Evolutionary conservation across 1,284 basidiomycete species (phyloP).

Genomic region (Apiotrichum siamense): DNA sequence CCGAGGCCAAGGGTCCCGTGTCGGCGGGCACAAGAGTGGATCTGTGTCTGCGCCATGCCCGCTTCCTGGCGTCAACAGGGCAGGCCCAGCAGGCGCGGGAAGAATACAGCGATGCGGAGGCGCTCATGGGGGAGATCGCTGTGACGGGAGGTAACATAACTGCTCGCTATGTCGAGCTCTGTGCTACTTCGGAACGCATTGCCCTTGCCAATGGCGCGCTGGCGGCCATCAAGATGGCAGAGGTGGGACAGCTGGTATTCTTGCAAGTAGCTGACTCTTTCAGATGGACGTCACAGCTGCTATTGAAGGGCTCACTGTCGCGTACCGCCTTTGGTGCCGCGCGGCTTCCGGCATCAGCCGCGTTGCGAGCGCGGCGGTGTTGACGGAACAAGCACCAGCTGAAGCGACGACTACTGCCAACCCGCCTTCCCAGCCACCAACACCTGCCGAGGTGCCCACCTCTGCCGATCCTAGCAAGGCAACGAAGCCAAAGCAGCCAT

Average conservation of each 20-base stretch:
- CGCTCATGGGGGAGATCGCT: conserved; percentile 50
- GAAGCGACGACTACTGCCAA: neutral
- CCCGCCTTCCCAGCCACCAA: neutral
- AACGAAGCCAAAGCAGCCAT: conserved; percentile 1
- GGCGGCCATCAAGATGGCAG: conserved; percentile 60
- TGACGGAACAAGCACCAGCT: neutral
- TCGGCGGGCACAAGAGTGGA: conserved; percentile 47
- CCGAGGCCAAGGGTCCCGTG: conserved; percentile 16
- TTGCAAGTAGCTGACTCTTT: neutral
- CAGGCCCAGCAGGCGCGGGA: conserved; percentile 55
- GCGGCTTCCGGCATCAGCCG: conserved; percentile 65
- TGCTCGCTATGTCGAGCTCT: conserved; percentile 57
- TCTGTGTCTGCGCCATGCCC: conserved; percentile 62
- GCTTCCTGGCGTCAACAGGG: conserved; percentile 59
- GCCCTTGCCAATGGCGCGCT: conserved; percentile 65
- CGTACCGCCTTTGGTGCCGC: conserved; percentile 71
- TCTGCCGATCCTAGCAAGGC: neutral
- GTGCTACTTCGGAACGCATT: conserved; percentile 58
- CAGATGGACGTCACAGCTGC: conserved; percentile 64
- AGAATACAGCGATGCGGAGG: conserved; percentile 15
- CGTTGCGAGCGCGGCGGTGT: conserved; percentile 46
- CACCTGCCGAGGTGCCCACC: conserved; percentile 3
- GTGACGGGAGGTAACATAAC: conserved; percentile 49
- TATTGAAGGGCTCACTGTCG: conserved; percentile 60
- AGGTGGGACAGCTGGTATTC: conserved; percentile 52